These are phyloP conservation scores for Aspergillus sp. DNA, from an alignment of 2,329 filamentous ascomycete species.

Conservation along the genomic window DNA sequence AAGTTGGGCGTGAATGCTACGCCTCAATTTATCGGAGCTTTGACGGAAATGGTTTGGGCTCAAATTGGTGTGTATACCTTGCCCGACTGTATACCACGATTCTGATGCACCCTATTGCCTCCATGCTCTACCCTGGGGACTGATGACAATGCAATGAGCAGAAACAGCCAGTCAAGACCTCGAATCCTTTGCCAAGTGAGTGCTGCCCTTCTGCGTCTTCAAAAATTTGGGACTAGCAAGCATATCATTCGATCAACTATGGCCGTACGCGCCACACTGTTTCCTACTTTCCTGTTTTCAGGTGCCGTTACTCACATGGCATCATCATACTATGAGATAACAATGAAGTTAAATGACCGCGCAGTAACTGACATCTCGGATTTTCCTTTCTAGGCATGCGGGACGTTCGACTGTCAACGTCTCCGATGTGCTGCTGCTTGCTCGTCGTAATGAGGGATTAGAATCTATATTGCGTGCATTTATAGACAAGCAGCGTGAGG, in stretches of 20 bases:
- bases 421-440: constrained; percentile 81
- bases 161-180: constrained; percentile 54
- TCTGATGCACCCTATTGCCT: background rate
- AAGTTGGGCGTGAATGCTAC: constrained; percentile 74
- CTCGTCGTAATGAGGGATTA: constrained; percentile 78
- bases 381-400: constrained; percentile 57
- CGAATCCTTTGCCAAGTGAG: constrained; percentile 55
- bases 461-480: constrained; percentile 59
- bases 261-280: background rate
- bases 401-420: constrained; percentile 72
- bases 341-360: background rate
- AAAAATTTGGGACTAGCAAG: background rate
- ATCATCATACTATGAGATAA: background rate
- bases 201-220: constrained; percentile 1
- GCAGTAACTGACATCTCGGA: constrained; percentile 1
- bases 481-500: constrained; percentile 25
- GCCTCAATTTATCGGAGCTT: constrained; percentile 77
- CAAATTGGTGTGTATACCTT: constrained; percentile 61
- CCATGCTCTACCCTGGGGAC: background rate
- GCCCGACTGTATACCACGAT: background rate
- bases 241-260: no score
- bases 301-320: background rate
- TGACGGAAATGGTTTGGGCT: constrained; percentile 81
- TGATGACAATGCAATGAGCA: constrained; percentile 15
- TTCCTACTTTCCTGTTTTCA: background rate